Conservation (phyloP, 768 basidiomycete genomes). For the Floccularia luteovirens region DNA sequence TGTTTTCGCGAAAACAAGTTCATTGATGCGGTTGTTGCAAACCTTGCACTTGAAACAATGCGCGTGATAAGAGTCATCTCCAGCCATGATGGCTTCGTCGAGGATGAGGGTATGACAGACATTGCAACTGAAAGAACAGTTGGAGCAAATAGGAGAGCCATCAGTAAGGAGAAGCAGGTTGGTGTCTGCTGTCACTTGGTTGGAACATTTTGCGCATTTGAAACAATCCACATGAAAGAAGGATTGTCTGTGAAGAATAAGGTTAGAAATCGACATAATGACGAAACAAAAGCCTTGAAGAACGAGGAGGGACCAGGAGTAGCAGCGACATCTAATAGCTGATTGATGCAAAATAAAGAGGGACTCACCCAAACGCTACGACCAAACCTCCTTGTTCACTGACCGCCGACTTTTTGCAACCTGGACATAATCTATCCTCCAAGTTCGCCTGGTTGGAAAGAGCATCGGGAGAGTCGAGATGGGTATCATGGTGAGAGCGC, state of each 20-base stretch:
- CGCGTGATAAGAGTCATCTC: constrained; percentile 97
- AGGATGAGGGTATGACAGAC: constrained; percentile 92
- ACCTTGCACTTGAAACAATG: constrained; percentile 98
- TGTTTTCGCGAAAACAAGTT: constrained; percentile 97
- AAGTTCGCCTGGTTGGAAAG: constrained; percentile 18
- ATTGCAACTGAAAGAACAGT: constrained; percentile 93
- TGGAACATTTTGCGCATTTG: constrained; percentile 92
- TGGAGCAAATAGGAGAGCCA: constrained; percentile 92
- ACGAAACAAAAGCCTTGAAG: constrained; percentile 2
- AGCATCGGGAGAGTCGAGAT: constrained; percentile 10
- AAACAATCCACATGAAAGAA: constrained; percentile 95
- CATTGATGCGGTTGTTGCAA: constrained; percentile 92
- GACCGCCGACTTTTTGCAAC: constrained; percentile 75
- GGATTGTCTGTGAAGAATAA: constrained; percentile 57
- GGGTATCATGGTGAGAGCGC: constrained; percentile 26
- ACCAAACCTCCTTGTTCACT: constrained; percentile 81
- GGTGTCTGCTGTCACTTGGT: constrained; percentile 92
- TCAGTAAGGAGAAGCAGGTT: constrained; percentile 96
- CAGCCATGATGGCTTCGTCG: constrained; percentile 99
- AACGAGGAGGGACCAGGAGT: not conserved
- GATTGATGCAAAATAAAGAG: constrained; percentile 7
- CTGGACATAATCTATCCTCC: constrained; percentile 68
- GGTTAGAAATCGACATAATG: constrained; percentile 7
- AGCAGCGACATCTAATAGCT: not conserved
- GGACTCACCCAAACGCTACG: constrained; percentile 88